These are phyloP conservation scores for Oryza brachyantha DNA, from an alignment of 176 grass and related monocot species.

Conservation along the genomic window DNA sequence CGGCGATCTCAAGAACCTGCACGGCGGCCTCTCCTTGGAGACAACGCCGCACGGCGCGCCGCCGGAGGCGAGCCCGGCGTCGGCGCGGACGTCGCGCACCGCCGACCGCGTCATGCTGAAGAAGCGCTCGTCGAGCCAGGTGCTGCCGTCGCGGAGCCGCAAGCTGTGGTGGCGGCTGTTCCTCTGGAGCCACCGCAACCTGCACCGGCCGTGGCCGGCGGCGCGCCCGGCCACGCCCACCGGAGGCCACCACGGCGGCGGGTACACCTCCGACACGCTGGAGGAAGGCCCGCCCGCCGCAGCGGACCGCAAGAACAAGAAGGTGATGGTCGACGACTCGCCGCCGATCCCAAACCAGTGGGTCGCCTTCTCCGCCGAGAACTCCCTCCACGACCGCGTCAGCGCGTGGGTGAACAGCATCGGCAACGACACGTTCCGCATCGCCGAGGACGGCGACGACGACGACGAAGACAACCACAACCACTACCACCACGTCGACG, in stretches of 20 bases:
- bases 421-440: conserved; percentile 15
- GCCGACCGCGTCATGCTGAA: conserved; percentile 88
- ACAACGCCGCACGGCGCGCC: neutral
- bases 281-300: conserved; percentile 32
- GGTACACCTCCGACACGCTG: conserved; percentile 85
- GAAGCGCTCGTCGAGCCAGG: conserved; percentile 95
- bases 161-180: conserved; percentile 99
- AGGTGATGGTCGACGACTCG: conserved; percentile 42
- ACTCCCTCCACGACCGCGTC: conserved; percentile 61
- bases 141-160: conserved; percentile 86
- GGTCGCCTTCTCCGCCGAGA: conserved; percentile 83
- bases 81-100: conserved; percentile 67
- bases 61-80: conserved; percentile 55
- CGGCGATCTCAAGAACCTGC: conserved; percentile 46
- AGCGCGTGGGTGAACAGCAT: conserved; percentile 90
- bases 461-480: neutral
- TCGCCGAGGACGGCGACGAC: conserved; percentile 38
- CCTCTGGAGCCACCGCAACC: conserved; percentile 97
- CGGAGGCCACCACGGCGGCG: conserved; percentile 48
- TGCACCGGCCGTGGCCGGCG: conserved; percentile 40
- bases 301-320: conserved; percentile 54
- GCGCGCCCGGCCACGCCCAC: neutral
- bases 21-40: neutral
- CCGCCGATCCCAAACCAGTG: conserved; percentile 60
- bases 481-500: neutral